Conservation (phyloP, 345 rosid species). For the Sonneratia caseolaris region DNA sequence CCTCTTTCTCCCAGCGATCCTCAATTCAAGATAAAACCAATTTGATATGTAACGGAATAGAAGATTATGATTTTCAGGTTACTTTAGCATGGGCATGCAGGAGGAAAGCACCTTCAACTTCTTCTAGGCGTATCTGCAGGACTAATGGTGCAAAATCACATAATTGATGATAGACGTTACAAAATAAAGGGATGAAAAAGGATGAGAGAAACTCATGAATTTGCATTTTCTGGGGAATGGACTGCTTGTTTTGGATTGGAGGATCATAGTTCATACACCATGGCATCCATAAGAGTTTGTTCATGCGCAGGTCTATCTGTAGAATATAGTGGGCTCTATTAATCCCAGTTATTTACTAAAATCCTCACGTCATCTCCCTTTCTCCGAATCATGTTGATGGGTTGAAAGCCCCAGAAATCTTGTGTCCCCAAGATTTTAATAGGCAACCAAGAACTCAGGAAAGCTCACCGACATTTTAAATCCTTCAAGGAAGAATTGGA, state of each 20-base stretch:
- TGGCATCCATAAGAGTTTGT: not conserved
- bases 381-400: not conserved
- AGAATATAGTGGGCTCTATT: not conserved
- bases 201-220: too few species aligned
- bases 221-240: not conserved
- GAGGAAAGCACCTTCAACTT: conserved; percentile 10
- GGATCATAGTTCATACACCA: not conserved
- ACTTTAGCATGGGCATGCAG: conserved; percentile 21
- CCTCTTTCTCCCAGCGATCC: not conserved
- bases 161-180: not conserved
- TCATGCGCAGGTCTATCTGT: not conserved
- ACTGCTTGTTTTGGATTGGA: not conserved
- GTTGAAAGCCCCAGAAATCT: not conserved
- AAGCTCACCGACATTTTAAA: not conserved
- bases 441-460: not conserved
- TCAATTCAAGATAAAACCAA: not conserved
- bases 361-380: not conserved
- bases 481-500: not conserved
- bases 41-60: conserved; percentile 2
- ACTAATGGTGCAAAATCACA: not conserved
- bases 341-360: not conserved
- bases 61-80: not conserved
- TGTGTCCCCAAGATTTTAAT: not conserved
- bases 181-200: not conserved
- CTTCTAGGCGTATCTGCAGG: not conserved